These are phyloP conservation scores for Xerocomus nothofagi DNA, from an alignment of 1,284 basidiomycete genomes.

Conservation along the genomic window DNA sequence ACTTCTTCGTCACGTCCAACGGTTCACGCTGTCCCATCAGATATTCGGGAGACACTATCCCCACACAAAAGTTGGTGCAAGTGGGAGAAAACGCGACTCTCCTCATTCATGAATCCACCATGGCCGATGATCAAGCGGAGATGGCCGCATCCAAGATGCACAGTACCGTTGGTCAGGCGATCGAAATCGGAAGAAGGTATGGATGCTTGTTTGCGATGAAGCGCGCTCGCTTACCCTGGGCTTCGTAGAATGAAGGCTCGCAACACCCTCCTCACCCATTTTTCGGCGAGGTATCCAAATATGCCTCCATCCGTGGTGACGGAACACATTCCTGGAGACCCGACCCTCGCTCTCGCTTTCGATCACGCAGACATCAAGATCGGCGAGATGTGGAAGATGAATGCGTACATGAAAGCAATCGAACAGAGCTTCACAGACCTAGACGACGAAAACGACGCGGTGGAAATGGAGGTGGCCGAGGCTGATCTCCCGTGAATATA, in stretches of 20 bases:
- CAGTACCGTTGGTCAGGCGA: conserved; percentile 87
- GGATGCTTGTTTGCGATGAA: conserved; percentile 17
- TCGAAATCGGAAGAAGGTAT: conserved; percentile 71
- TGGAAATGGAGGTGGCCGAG: conserved; percentile 2
- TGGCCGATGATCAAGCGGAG: conserved; percentile 75
- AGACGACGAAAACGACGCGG: conserved; percentile 35
- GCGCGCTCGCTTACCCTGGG: background rate
- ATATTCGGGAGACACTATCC: conserved; percentile 88
- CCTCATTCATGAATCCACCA: conserved; percentile 92
- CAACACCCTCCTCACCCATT: conserved; percentile 89
- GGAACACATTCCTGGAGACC: conserved; percentile 36
- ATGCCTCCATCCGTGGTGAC: conserved; percentile 48
- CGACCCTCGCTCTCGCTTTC: conserved; percentile 71
- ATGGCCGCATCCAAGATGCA: conserved; percentile 81
- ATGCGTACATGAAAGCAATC: conserved; percentile 70
- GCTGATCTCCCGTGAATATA: conserved; percentile 26
- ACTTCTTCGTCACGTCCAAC: conserved; percentile 7
- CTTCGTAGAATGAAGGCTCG: conserved; percentile 76
- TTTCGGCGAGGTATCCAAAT: conserved; percentile 93
- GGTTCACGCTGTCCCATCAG: conserved; percentile 41
- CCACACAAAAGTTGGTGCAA: conserved; percentile 65
- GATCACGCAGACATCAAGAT: conserved; percentile 77
- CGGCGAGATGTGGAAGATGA: conserved; percentile 81
- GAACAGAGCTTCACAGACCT: conserved; percentile 65
- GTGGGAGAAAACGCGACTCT: conserved; percentile 74